Base-by-base conservation (phyloP, 2,329 filamentous ascomycete genomes). In the Neofusicoccum umdonicola region DNA sequence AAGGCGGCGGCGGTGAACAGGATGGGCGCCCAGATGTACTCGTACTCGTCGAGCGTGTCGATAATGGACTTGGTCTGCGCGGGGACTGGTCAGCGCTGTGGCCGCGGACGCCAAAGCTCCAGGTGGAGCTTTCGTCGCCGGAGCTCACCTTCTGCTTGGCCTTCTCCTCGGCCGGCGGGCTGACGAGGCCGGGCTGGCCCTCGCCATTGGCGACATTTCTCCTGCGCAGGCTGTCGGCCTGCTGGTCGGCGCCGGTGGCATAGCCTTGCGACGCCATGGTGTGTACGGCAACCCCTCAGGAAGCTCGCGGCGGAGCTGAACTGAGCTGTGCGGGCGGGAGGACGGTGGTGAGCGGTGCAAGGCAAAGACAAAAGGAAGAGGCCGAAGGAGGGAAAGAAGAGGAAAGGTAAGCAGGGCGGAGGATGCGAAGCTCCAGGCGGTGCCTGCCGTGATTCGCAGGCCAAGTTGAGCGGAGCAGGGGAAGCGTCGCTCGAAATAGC, bases 1-100 rank as follows among this genome's bases (percentile, higher is more conserved):
- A 89, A 84, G 67, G 87, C 83, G 65, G 88, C 77, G 50, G 82
- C 80, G 37, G 87, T 89, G 72, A 89, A 86, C 68, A 89, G 76
- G 57, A 89, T 74, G 48, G 87, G 87, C n/a, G 85, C 86, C 75
- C 87, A 82, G 67, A 89, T 78, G 68, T 82, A 85, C 72, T 89
- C 87, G 75, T 83, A 87, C 64, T 85, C 80, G 72, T 87, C 84
- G 69, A 93, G 84, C 70, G 85, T 81, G 64, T 88, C 76, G 70
- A 91, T 78, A 68, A 90, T 75, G 27, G 85, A 86, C 69, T 85
- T 82, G 50, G 78, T 70, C 76, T 79, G 67, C 47, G 52, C 9
- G 42, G 37, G 44, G 42, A 27, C 35, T 58, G 35, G 34, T 65
- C 13, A 66, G 65, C 58, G 62, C 13, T 39, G 34, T n/a, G 41